These are phyloP conservation scores for Lachnellula cervina DNA, from an alignment of 2,329 filamentous ascomycete species.

Conservation along the genomic window DNA sequence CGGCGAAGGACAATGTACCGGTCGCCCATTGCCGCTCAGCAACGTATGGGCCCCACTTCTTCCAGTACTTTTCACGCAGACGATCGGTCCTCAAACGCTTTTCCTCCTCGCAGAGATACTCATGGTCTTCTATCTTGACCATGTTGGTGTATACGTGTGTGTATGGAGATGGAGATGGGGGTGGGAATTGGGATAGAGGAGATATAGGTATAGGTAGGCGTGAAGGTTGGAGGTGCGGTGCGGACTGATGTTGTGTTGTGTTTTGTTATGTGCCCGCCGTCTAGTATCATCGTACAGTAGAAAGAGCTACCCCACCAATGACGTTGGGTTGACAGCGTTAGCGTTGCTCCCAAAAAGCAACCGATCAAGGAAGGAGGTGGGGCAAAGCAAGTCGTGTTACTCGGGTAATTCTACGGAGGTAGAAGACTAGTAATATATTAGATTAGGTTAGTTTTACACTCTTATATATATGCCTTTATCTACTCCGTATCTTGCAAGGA, in stretches of 20 bases:
- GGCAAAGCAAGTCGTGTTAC: too few relatives aligned
- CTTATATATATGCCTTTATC: too few relatives aligned
- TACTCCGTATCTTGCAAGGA: too few relatives aligned
- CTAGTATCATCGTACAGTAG: too few relatives aligned
- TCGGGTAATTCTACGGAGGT: too few relatives aligned
- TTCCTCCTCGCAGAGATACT: constrained; percentile 87
- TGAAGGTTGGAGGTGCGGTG: neutral
- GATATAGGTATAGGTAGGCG: constrained; percentile 1
- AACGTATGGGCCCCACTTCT: constrained; percentile 95
- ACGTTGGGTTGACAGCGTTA: too few relatives aligned
- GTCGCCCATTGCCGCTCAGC: constrained; percentile 95
- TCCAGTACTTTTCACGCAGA: constrained; percentile 87
- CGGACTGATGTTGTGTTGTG: constrained; percentile 8
- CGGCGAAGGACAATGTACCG: constrained; percentile 44
- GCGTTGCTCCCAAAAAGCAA: too few relatives aligned
- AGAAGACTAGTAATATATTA: too few relatives aligned
- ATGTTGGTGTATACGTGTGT: constrained; percentile 46
- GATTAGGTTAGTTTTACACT: too few relatives aligned
- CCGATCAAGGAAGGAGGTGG: too few relatives aligned
- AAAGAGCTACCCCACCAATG: too few relatives aligned
- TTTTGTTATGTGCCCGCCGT: too few relatives aligned
- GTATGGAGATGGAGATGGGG: neutral
- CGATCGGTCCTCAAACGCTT: constrained; percentile 82
- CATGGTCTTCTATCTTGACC: constrained; percentile 85
- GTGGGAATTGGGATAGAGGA: neutral